Base-by-base conservation (phyloP, 2,329 filamentous ascomycete species). In the Allantophomopsis cytisporea region DNA sequence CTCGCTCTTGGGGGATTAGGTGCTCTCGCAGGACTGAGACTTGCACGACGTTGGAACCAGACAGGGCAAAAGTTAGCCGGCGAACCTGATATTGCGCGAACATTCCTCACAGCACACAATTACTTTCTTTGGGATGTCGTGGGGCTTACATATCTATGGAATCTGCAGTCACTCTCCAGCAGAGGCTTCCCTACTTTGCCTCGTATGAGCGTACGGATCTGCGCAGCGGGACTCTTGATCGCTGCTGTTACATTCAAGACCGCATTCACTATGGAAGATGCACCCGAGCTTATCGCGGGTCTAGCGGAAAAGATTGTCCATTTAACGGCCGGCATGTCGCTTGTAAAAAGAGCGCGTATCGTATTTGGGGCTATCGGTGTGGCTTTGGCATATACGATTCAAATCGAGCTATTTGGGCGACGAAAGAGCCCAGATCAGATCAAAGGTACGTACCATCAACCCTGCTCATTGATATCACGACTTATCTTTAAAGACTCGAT, bases 21-120 rank as follows among this genome's bases (percentile, higher is more conserved):
- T 23, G 64, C 83, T 0, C 64, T 89, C 7, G 51, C 68, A 1
- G 60, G 74, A 7, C 71, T 84, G 39, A 73, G 88, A 30, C 50
- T 94, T 2, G 63, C 77, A 31, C 68, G 85, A 34, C 73, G 81
- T 41, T 98, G 89, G 89, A 96, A 96, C 54, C 91, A 96, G 58
- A 96, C 91, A 0, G 91, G 91, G 4, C 89, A 96, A 55, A 98
- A 98, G 58, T 88, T 86, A 50, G 82, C 91, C 1, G 88, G 88
- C n/a, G 82, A 80, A 31, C 76, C 86, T 18, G 91, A 96, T 52
- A 83, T 96, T 35, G 83, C 83, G 45, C 84, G 81, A 43, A 65
- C 60, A 5, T 81, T 85, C 52, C 65, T 94, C 39, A 63, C 70
- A 13, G 63, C 69, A 0, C 71, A 84, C 41, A 76, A 77, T 2